These are phyloP conservation scores for Penicillium manginii DNA, from an alignment of 495 filamentous ascomycete genomes.

Conservation along the genomic window DNA sequence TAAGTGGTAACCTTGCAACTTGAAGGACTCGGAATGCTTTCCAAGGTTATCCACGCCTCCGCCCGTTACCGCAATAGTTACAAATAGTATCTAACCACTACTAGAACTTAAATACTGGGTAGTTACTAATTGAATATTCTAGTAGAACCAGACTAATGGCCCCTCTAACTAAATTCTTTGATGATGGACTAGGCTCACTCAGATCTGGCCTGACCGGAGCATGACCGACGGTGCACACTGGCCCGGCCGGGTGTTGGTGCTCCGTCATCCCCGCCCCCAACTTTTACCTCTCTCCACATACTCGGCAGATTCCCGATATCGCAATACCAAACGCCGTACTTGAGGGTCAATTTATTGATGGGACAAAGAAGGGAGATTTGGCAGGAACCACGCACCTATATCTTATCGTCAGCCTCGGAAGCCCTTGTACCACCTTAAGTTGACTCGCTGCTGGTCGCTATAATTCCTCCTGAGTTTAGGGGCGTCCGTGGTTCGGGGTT, in stretches of 20 bases:
- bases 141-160: too few relatives aligned
- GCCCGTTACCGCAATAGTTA: too few relatives aligned
- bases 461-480: not conserved
- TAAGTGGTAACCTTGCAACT: too few relatives aligned
- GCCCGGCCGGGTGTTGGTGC: not conserved
- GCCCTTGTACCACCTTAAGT: not conserved
- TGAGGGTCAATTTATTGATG: not conserved
- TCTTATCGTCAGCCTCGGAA: not conserved
- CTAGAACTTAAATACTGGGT: too few relatives aligned
- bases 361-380: too few relatives aligned
- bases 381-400: not conserved
- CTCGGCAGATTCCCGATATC: not conserved
- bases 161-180: too few relatives aligned
- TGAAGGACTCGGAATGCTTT: too few relatives aligned
- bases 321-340: not conserved
- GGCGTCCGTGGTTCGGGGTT: not conserved
- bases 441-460: not conserved
- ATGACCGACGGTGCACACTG: not conserved
- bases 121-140: too few relatives aligned
- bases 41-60: too few relatives aligned
- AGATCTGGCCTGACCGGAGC: constrained; percentile 2
- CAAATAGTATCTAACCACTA: too few relatives aligned
- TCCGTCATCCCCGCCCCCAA: not conserved
- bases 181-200: too few relatives aligned
- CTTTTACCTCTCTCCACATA: not conserved